Base-by-base conservation (phyloP, 176 grass and related monocot genomes). In the Tuctoria greenei region DNA sequence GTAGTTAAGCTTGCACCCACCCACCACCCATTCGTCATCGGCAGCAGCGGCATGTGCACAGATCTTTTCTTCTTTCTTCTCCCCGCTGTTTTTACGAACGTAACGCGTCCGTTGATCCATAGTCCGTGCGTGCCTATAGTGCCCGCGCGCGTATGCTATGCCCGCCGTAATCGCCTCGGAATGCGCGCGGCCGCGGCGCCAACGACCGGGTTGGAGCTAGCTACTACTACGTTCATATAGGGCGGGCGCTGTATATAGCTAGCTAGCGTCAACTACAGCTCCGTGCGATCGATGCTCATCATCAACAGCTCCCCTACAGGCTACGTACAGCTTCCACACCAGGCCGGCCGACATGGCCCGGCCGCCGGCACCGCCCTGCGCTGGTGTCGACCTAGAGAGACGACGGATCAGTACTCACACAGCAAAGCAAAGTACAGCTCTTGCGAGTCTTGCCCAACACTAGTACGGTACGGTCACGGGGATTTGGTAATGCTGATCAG, bases 1-100 rank as follows among this genome's bases (percentile, higher is more conserved):
- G 16, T 51, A 49, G 78, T 80, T 71, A 69, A 80, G 78, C 78
- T 70, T 71, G 57, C 78, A 27, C 67, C 78, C 61, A 66, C n/a
- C 43, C 57, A 45, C 50, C 15, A 45, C 50, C 15, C 64, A 34
- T 21, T 25, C 63, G 17, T 11, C 25, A 11, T 23, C 56, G 14
- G 82, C 65, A 23, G 52, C 49, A 31, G 25, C 61, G n/a, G 58
- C 28, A 20, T 37, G 18, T 23, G 1, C 8, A 18, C 62, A 5
- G 10, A 59, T 25, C 4, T 62, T 21, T 62, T 15, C 61, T 54
- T 40, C 28, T 40, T 57, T 57, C 20, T 31, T 47, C 23, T 31
- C 45, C 23, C 43, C 45, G 9, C 61, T 66, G 46, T 52, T 50
- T 23, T 7, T 51, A 3, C 49, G 28, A 26, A 58, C 25, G 7